Percentiles rank a stretch among this genome's conserved stretches.
phyloP scores from a whole-genome alignment of 179 eudicot species.

The Spergularia azorica region DNA sequence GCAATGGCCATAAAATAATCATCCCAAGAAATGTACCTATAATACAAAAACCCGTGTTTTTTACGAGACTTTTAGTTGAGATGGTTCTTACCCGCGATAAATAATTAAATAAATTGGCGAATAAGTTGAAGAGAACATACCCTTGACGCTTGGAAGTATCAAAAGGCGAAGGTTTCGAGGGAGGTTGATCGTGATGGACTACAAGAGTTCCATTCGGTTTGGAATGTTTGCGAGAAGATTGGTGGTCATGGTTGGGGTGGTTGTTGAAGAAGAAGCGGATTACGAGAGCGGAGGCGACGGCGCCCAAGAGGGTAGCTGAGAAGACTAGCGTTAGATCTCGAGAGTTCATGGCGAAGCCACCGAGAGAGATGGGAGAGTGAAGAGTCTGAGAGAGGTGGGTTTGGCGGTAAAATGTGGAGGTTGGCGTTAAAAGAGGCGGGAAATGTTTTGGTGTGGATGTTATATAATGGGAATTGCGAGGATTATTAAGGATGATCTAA shows the following conservation, averaged over 20 bases:
- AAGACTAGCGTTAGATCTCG: slow-evolving; percentile 47
- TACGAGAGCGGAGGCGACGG: slow-evolving; percentile 42
- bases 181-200: slow-evolving; percentile 9
- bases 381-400: not conserved
- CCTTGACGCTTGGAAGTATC: slow-evolving; percentile 73
- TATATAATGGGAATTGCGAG: no score
- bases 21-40: slow-evolving; percentile 90
- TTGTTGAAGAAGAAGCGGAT: slow-evolving; percentile 36
- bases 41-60: not conserved
- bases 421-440: slow-evolving; percentile 17
- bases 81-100: not conserved
- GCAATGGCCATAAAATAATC: slow-evolving; percentile 96
- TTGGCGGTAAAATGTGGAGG: slow-evolving; percentile 13
- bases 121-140: slow-evolving; percentile 30
- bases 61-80: no score
- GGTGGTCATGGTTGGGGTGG: slow-evolving; percentile 19
- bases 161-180: slow-evolving; percentile 45
- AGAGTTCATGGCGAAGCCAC: slow-evolving; percentile 35
- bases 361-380: not conserved
- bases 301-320: slow-evolving; percentile 52
- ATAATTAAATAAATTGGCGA: not conserved
- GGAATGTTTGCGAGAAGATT: slow-evolving; percentile 3
- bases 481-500: no score
- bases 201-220: slow-evolving; percentile 16
- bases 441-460: not conserved